phyloP scores from a whole-genome alignment of 148 eudicot genomes.

The Spergularia marina region DNA sequence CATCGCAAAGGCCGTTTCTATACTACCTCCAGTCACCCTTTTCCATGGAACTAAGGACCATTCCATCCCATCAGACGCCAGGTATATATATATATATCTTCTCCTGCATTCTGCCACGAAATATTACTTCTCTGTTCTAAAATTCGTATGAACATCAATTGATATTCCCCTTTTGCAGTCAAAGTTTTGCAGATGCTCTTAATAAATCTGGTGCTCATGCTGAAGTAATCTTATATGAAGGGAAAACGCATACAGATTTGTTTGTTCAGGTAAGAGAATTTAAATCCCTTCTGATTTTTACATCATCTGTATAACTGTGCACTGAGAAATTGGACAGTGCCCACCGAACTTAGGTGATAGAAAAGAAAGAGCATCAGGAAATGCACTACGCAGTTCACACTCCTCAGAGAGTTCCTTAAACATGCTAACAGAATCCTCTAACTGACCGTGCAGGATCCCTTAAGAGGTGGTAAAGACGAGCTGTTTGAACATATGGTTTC shows the following conservation, averaged over 20 bases:
- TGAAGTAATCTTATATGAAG: conserved; percentile 62
- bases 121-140: neutral
- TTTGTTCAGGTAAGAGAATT: conserved; percentile 64
- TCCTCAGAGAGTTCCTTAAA: neutral
- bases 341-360: no score
- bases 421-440: neutral
- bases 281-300: neutral
- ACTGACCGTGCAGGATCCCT: conserved; percentile 60
- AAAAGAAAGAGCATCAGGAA: neutral
- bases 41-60: conserved; percentile 81
- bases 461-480: conserved; percentile 89
- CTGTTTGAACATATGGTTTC: conserved; percentile 62
- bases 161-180: conserved; percentile 42
- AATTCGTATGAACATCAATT: neutral
- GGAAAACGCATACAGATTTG: conserved; percentile 91
- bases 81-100: conserved; percentile 44
- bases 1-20: conserved; percentile 43
- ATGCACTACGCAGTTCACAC: neutral
- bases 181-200: conserved; percentile 63
- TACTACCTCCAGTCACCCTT: conserved; percentile 72
- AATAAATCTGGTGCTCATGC: conserved; percentile 59
- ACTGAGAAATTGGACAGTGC: neutral
- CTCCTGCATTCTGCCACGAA: conserved; percentile 3
- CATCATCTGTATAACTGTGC: neutral
- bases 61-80: conserved; percentile 79